These are phyloP conservation scores for Penicillium daleae DNA, from an alignment of 495 filamentous ascomycete species.

Conservation along the genomic window DNA sequence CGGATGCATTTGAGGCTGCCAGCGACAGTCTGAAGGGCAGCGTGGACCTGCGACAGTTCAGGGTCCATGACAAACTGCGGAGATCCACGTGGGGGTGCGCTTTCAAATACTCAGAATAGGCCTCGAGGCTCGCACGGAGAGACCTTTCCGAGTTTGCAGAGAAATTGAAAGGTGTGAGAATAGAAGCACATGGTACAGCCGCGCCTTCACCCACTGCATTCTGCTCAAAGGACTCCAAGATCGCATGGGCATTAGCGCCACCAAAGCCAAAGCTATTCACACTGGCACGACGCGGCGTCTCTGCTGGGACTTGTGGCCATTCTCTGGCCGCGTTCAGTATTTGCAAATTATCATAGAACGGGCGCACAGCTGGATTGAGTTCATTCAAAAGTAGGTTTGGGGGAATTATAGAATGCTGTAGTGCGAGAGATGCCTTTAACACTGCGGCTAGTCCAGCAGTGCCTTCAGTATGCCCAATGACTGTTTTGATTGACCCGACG, in stretches of 20 bases:
- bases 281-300: conserved; percentile 34
- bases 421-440: conserved; percentile 38
- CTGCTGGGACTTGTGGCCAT: conserved; percentile 18
- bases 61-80: conserved; percentile 32
- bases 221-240: conserved; percentile 51
- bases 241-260: conserved; percentile 65
- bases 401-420: conserved; percentile 56
- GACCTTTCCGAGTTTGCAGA: conserved; percentile 32
- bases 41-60: conserved; percentile 25
- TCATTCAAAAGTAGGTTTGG: conserved; percentile 61
- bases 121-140: conserved; percentile 18
- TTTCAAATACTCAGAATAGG: conserved; percentile 27
- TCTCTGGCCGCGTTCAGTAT: conserved; percentile 19
- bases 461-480: conserved; percentile 61
- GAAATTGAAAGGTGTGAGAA: conserved; percentile 29
- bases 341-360: conserved; percentile 40
- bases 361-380: conserved; percentile 38
- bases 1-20: conserved; percentile 14
- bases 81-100: conserved; percentile 11
- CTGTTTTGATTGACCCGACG: conserved; percentile 59
- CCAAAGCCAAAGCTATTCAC: conserved; percentile 62
- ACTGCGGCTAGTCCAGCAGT: conserved; percentile 60
- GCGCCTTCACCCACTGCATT: no score
- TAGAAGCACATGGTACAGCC: not conserved
- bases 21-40: conserved; percentile 26